These are phyloP conservation scores for Phytopythium boreale DNA, from an alignment of 352 stramenopile genomes.

Conservation along the genomic window DNA sequence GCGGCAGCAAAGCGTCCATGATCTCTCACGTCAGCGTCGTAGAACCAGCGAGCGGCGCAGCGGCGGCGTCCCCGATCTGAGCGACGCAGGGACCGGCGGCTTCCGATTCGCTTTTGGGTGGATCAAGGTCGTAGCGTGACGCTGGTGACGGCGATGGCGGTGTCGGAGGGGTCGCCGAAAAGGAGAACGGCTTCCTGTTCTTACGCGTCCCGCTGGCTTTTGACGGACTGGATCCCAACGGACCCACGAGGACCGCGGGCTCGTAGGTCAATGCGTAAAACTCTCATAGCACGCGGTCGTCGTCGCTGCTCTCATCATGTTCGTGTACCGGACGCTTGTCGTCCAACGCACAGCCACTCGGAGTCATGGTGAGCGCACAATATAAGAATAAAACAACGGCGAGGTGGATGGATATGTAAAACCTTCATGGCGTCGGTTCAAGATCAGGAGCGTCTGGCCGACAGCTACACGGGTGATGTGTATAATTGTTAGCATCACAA, in stretches of 20 bases:
- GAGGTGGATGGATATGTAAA: background rate
- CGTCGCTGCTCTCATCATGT: background rate
- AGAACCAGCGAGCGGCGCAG: background rate
- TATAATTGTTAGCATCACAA: background rate
- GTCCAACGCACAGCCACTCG: background rate
- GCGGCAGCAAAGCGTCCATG: conserved; percentile 66
- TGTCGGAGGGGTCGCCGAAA: conserved; percentile 8
- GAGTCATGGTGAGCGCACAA: background rate
- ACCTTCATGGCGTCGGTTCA: background rate
- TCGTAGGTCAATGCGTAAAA: conserved; percentile 72
- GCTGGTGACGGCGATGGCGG: conserved; percentile 18
- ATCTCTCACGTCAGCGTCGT: conserved; percentile 40
- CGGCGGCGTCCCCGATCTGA: conserved; percentile 2
- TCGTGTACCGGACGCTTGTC: background rate
- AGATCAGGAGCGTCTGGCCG: background rate
- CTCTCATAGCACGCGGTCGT: conserved; percentile 33
- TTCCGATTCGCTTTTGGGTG: background rate
- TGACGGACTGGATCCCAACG: conserved; percentile 22
- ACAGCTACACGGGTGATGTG: background rate
- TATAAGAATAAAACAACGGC: background rate
- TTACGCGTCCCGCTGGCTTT: conserved; percentile 13
- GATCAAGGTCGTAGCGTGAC: conserved; percentile 2
- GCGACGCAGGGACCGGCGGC: conserved; percentile 4
- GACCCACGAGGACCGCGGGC: conserved; percentile 36
- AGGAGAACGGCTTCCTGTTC: background rate